These are phyloP conservation scores for Trichoderma asperelloides DNA, from an alignment of 495 filamentous ascomycete genomes.

Conservation along the genomic window DNA sequence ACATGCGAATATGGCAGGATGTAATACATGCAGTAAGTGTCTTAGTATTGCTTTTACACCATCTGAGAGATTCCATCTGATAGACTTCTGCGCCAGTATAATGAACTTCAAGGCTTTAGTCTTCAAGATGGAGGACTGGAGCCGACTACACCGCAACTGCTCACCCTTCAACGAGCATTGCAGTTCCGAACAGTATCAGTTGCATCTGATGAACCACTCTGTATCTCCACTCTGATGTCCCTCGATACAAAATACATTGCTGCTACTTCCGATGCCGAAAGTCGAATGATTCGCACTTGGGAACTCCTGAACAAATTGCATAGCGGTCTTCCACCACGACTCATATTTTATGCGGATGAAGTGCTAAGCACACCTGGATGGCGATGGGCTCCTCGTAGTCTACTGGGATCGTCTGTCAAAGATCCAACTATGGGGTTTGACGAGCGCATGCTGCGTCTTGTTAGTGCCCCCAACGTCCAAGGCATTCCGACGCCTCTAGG, in stretches of 20 bases:
- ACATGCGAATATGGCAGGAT: background rate
- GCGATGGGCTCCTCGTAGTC: background rate
- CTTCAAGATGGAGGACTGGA: background rate
- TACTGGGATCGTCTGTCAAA: background rate
- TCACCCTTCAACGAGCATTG: background rate
- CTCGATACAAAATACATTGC: background rate
- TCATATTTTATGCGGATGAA: background rate
- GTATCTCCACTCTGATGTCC: background rate
- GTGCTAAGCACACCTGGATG: background rate
- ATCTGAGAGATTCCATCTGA: background rate
- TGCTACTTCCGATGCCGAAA: background rate
- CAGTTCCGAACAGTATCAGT: background rate
- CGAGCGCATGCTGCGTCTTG: background rate
- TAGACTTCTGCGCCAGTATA: background rate
- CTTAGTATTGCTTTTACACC: too few relatives aligned
- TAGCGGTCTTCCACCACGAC: background rate
- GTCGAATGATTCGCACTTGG: background rate
- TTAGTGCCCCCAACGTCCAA: background rate
- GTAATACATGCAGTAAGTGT: background rate
- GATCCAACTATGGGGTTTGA: background rate
- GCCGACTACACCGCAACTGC: background rate
- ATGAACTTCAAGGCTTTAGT: background rate
- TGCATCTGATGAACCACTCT: background rate
- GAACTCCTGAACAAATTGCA: background rate
- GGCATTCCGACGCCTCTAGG: background rate